phyloP scores from a whole-genome alignment of 2,329 filamentous ascomycete genomes.

The Aureobasidium sp. region DNA sequence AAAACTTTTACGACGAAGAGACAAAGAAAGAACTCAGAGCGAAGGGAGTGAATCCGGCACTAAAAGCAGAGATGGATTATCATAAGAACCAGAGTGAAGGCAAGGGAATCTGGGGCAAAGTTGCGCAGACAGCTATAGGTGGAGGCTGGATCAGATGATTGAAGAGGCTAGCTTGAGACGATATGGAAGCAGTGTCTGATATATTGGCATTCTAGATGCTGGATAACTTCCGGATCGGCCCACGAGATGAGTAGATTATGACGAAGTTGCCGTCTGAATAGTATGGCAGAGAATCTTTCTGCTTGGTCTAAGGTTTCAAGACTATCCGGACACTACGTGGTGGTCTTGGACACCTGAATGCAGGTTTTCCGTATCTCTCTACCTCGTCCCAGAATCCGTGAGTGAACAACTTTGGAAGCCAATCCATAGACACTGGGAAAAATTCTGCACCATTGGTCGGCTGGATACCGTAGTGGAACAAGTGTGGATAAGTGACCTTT shows the following conservation, averaged over 20 bases:
- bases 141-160: constrained; percentile 16
- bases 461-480: background rate
- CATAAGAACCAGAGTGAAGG: constrained; percentile 6
- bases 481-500: background rate
- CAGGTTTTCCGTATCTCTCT: background rate
- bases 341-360: background rate
- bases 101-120: constrained; percentile 16
- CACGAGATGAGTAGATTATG: too few species aligned
- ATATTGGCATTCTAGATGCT: too few species aligned
- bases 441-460: background rate
- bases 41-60: constrained; percentile 17
- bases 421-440: background rate
- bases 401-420: background rate
- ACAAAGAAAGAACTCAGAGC: constrained; percentile 13
- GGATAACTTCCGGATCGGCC: too few species aligned
- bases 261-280: too few species aligned
- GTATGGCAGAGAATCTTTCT: background rate
- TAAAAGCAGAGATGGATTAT: constrained; percentile 19
- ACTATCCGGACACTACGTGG: background rate
- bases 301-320: background rate
- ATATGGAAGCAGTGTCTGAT: background rate
- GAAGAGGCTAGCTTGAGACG: background rate
- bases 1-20: constrained; percentile 16
- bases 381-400: background rate
- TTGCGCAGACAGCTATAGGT: constrained; percentile 17